A percentile compares a stretch with the other conserved stretches of the same genome.
Conservation (phyloP, 768 basidiomycete genomes). For the Rhodosporidiobolus sp. region DNA sequence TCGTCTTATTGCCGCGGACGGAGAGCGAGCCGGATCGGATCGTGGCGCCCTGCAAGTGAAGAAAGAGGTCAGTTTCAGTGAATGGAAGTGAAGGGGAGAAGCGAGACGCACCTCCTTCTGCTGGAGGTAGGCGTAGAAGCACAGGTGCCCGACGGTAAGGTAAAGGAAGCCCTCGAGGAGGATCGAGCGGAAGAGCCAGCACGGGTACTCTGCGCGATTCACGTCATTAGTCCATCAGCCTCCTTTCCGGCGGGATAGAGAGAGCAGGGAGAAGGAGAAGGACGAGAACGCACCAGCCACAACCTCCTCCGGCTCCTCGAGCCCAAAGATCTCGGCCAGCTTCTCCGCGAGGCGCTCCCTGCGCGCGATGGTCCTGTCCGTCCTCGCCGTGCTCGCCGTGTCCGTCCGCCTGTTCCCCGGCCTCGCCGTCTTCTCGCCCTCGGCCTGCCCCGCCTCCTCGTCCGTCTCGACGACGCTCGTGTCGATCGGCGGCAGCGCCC, state of each 20-base stretch:
- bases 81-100: background rate
- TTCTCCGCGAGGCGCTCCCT: slow-evolving; percentile 70
- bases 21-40: slow-evolving; percentile 85
- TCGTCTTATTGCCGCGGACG: slow-evolving; percentile 82
- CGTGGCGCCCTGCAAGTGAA: slow-evolving; percentile 67
- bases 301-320: slow-evolving; percentile 78
- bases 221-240: background rate
- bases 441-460: background rate
- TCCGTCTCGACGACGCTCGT: background rate
- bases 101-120: slow-evolving; percentile 28
- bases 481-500: too few relatives aligned
- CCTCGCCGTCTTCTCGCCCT: background rate
- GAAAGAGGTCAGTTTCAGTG: slow-evolving; percentile 61
- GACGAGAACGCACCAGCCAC: slow-evolving; percentile 60
- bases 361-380: slow-evolving; percentile 3
- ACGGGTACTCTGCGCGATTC: slow-evolving; percentile 25
- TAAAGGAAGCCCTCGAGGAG: slow-evolving; percentile 98
- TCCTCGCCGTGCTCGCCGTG: background rate
- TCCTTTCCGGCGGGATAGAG: background rate
- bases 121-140: slow-evolving; percentile 62
- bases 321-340: slow-evolving; percentile 79
- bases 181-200: slow-evolving; percentile 49
- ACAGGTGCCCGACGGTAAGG: slow-evolving; percentile 84
- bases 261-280: too few relatives aligned
- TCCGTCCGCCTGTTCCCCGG: background rate